Conservation (phyloP, 2,329 filamentous ascomycete species). For the Phyllosticta citrichinensis region DNA sequence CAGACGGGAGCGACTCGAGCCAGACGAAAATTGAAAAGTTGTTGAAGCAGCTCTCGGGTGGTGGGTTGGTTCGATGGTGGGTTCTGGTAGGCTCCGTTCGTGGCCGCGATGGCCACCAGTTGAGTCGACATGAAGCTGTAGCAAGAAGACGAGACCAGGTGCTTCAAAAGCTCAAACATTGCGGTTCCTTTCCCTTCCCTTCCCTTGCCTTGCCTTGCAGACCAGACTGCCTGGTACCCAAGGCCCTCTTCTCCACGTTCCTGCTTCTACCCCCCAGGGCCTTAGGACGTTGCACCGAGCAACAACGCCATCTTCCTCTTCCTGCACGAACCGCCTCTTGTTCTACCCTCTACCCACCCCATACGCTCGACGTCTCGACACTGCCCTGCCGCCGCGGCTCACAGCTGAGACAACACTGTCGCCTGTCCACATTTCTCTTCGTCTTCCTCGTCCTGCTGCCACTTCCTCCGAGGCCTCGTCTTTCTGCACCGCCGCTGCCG, state of each 20-base stretch:
- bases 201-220: neutral
- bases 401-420: neutral
- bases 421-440: constrained; percentile 1
- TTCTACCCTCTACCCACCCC: neutral
- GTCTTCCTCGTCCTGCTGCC: constrained; percentile 1
- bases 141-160: too few relatives aligned
- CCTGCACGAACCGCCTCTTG: neutral
- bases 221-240: neutral
- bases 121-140: too few relatives aligned
- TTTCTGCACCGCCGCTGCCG: neutral
- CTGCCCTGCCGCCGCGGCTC: neutral
- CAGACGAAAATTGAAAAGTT: neutral
- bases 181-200: too few relatives aligned
- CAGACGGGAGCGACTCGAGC: neutral
- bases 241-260: neutral
- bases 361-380: neutral
- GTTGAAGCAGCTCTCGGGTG: too few relatives aligned
- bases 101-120: too few relatives aligned
- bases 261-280: neutral
- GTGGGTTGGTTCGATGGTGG: too few relatives aligned
- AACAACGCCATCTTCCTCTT: neutral
- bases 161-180: too few relatives aligned
- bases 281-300: neutral
- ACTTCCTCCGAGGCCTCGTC: neutral
- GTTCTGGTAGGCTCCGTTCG: too few relatives aligned